These are phyloP conservation scores for Petunia axillaris DNA, from an alignment of 257 asterid genomes.

Conservation along the genomic window DNA sequence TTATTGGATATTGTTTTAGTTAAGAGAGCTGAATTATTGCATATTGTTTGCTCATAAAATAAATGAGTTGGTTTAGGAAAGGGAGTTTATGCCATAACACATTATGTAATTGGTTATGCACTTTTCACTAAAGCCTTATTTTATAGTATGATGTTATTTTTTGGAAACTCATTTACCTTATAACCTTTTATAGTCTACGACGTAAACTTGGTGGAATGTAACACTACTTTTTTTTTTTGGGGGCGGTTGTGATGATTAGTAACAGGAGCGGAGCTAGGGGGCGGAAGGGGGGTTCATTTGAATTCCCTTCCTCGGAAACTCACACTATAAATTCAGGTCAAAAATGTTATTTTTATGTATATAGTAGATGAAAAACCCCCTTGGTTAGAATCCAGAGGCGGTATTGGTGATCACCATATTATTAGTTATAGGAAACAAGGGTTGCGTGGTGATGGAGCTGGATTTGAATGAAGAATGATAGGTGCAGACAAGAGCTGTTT, in stretches of 20 bases:
- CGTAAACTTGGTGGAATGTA: background rate
- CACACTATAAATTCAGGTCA: too few species aligned
- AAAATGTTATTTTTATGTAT: too few species aligned
- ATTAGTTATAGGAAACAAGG: constrained; percentile 24
- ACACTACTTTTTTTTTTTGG: background rate
- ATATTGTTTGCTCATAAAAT: background rate
- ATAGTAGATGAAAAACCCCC: too few species aligned
- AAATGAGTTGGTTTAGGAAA: background rate
- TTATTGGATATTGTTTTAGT: background rate
- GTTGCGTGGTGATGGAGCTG: background rate
- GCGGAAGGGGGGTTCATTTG: too few species aligned
- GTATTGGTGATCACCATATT: background rate
- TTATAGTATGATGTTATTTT: background rate
- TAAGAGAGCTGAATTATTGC: background rate
- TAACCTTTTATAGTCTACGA: background rate
- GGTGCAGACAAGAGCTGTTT: background rate
- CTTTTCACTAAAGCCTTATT: background rate
- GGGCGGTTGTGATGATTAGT: too few species aligned
- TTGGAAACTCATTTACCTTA: background rate
- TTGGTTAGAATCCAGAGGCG: background rate
- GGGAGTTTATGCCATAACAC: background rate
- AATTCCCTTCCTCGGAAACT: too few species aligned
- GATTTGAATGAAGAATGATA: background rate
- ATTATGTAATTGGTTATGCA: background rate
- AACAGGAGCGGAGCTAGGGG: too few species aligned